Percentiles rank a stretch among this genome's conserved stretches.
These are phyloP conservation scores for Sphaerulina musiva DNA, from an alignment of 2,329 filamentous ascomycete species.

Conservation along the genomic window DNA sequence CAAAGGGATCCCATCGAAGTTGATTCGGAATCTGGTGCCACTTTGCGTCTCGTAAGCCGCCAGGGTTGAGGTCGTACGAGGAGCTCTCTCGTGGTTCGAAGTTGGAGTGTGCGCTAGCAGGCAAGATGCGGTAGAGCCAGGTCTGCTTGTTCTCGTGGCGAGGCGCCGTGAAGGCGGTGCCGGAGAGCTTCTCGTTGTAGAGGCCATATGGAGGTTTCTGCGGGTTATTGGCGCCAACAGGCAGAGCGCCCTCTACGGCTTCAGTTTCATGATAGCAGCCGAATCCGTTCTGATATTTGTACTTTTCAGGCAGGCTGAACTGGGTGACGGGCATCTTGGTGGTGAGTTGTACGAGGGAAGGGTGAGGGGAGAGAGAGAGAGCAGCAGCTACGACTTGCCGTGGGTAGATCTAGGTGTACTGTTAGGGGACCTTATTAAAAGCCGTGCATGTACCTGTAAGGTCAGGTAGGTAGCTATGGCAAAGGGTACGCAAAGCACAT, in stretches of 20 bases:
- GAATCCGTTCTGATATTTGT: slow-evolving; percentile 75
- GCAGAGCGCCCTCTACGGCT: slow-evolving; percentile 66
- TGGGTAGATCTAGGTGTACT: background rate
- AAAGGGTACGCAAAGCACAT: too few species aligned
- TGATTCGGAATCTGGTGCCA: slow-evolving; percentile 75
- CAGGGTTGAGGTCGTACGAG: slow-evolving; percentile 47
- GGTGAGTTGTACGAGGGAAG: background rate
- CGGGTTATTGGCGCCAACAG: slow-evolving; percentile 71
- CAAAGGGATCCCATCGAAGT: slow-evolving; percentile 72
- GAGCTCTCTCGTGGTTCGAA: slow-evolving; percentile 46
- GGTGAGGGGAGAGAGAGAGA: background rate
- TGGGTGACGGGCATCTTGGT: slow-evolving; percentile 56
- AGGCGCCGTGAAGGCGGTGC: slow-evolving; percentile 54
- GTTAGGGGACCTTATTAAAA: background rate
- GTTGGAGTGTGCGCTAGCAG: slow-evolving; percentile 52
- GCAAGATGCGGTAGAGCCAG: slow-evolving; percentile 53
- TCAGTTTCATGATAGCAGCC: slow-evolving; percentile 72
- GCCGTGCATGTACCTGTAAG: too few species aligned
- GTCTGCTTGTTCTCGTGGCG: slow-evolving; percentile 52
- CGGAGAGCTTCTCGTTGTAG: slow-evolving; percentile 67
- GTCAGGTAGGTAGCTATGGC: too few species aligned
- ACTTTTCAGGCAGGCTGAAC: slow-evolving; percentile 60
- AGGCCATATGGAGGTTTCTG: slow-evolving; percentile 73
- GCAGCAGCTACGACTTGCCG: background rate
- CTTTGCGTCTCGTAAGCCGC: slow-evolving; percentile 31